Evolutionary conservation across 73 alveolate genomes (phyloP), one percentile per base, ranked within the genome.

Genomic region (Paraurostyla sp.): DNA sequence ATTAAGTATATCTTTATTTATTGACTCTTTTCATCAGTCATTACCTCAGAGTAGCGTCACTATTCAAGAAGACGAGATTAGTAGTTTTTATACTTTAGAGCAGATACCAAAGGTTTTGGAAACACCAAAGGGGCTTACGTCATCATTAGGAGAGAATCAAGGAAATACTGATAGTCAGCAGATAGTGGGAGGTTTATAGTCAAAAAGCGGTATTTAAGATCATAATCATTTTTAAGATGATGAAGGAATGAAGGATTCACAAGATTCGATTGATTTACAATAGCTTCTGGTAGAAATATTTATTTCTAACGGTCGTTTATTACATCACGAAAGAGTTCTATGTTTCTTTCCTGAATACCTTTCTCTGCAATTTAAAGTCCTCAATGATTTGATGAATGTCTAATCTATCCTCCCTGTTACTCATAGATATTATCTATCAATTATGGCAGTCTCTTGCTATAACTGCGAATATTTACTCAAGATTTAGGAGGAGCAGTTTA

Each of bases 391-490:
- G 1, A 50, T 69, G 88, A 71, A 71, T 16, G 22, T 41, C 9
- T 52, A 32, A 51, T 73, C 71, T 27, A 50, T 38, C 7, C 71
- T 89, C 6, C 95, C 95, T 6, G n/a, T 43, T 9, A 57, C 86
- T 23, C 73, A 71, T 60, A 58, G 69, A 23, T 82, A 89, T 57
- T 89, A 89, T 56, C 32, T 89, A 35, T 46, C 92, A 0, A 33
- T 81, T 50, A 71, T 71, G 95, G 95, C 95, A 0, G 87, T 71
- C 20, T 30, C 80, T 27, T 65, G 87, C 49, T 82, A 82, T 57
- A 68, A 89, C 38, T 82, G 88, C 41, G 89, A 81, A 38, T 89
- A 82, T 63, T 50, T 89, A 23, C 57, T 85, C 16, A 81, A 63
- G 33, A 63, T 83, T 7, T 83, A 40, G 32, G 95, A 89, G 58